Evolutionary conservation across 345 rosid genomes (phyloP).

Genomic region (Arabidopsis arenosa): DNA sequence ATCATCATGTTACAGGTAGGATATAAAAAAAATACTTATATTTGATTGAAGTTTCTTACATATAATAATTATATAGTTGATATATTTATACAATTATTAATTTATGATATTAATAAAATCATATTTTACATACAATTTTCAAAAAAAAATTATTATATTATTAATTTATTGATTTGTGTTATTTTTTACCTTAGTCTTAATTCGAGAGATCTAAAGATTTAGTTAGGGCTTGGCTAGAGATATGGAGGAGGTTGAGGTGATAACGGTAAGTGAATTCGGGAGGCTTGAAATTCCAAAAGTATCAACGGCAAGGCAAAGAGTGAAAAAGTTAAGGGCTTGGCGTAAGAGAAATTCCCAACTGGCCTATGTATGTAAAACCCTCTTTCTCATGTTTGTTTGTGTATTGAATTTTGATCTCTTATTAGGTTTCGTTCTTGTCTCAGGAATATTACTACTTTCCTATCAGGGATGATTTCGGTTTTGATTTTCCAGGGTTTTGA

Average conservation of each 20-base stretch:
- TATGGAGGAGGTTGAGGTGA: not conserved
- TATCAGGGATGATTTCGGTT: not conserved
- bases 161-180: too few relatives aligned
- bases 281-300: not conserved
- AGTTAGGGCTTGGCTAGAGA: not conserved
- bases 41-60: too few relatives aligned
- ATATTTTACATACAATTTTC: too few relatives aligned
- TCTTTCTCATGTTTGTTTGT: too few relatives aligned
- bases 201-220: not conserved
- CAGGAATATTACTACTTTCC: not conserved
- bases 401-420: not conserved
- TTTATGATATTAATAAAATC: too few relatives aligned
- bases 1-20: slow-evolving; percentile 46
- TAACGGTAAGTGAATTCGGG: not conserved
- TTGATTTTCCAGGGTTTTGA: not conserved
- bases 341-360: not conserved
- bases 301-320: not conserved
- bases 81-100: too few relatives aligned
- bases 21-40: too few relatives aligned
- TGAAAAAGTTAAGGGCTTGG: not conserved
- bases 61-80: too few relatives aligned
- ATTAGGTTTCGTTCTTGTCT: not conserved
- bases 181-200: too few relatives aligned
- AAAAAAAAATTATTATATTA: too few relatives aligned
- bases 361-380: not conserved